Base-by-base conservation (phyloP, 805 yeast species). In the Starmerella etchellsii region DNA sequence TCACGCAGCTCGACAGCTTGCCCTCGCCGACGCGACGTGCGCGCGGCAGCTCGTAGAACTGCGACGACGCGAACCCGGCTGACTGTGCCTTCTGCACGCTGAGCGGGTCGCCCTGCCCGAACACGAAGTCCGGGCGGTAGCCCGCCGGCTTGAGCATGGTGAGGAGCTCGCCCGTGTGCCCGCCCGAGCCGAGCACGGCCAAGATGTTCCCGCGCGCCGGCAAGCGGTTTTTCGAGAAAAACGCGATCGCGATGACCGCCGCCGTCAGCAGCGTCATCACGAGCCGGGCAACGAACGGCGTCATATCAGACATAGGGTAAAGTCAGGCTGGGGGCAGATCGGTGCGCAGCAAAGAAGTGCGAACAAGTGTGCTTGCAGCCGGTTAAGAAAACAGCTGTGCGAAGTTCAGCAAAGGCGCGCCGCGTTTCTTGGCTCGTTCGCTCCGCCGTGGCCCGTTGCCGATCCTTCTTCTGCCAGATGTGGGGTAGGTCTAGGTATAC, bases 131-230 rank as follows among this genome's bases (percentile, higher is more conserved):
- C 32, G 52, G 53, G 24, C 11, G 36, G 16, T 59, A 38, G 30
- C 60, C 51, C 29, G 70, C 62, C 6, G 58, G 56, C 4, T 56
- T 46, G 9, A 83, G 56, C 15, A 88, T 64, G 21, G 87, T 64
- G n/a, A 87, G 58, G 93, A 88, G 83, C 58, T 88, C 96, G 1
- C 95, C 96, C 0, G 96, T 85, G 54, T 85, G 97, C 2, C 96
- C 97, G 2, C 98, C 98, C 0, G 95, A 84, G 0, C 97, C 97
- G 10, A 88, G 61, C n/a, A 84, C 67, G 0, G 81, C 64, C 70
- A 81, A 68, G 22, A 34, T 26, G n/a, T 22, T 28, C 20, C 44
- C 46, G 20, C 19, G 23, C 19, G 37, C 46, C 4, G 35, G 36
- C 11, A 46, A 4, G 11, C 43, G 36, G 19, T 20, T 16, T 16